These are phyloP conservation scores for Globisporangium parvum DNA, from an alignment of 352 stramenopile species.

Conservation along the genomic window DNA sequence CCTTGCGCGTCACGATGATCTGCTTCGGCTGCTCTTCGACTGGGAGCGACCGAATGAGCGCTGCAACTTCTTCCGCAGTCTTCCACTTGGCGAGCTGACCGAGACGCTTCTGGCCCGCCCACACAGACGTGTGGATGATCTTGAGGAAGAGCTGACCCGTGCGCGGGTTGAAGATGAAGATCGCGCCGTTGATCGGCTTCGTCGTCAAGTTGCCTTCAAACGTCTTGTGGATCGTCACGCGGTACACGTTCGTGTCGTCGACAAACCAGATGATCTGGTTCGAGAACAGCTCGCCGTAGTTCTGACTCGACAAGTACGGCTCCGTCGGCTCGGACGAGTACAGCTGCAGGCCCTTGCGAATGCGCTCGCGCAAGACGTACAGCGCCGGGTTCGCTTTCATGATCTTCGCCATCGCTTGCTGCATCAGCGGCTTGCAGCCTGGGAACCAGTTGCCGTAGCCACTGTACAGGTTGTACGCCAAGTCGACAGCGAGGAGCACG, in stretches of 20 bases:
- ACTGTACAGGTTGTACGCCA: constrained; percentile 99
- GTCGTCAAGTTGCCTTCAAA: constrained; percentile 99
- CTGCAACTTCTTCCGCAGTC: constrained; percentile 99
- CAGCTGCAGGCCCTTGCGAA: constrained; percentile 99
- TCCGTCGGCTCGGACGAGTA: constrained; percentile 99
- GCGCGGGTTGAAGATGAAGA: constrained; percentile 99
- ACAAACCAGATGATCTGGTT: constrained; percentile 99
- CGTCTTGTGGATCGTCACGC: constrained; percentile 99
- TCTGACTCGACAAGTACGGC: constrained; percentile 99
- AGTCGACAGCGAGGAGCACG: constrained; percentile 95
- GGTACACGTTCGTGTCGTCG: constrained; percentile 99
- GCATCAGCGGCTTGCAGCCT: constrained; percentile 97
- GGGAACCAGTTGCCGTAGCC: constrained; percentile 99
- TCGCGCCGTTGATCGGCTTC: constrained; percentile 99
- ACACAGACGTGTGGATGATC: constrained; percentile 99
- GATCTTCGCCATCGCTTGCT: constrained; percentile 99
- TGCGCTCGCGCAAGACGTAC: constrained; percentile 99
- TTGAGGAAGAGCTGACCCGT: constrained; percentile 99
- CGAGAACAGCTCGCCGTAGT: constrained; percentile 99
- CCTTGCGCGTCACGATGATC: constrained; percentile 99
- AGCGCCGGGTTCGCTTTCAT: constrained; percentile 99
- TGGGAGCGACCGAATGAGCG: constrained; percentile 97
- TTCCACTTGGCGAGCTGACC: constrained; percentile 99
- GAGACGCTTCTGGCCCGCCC: constrained; percentile 99
- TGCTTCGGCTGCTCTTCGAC: constrained; percentile 99